Conservation (phyloP, 768 basidiomycete species). For the Mycena maculata region DNA sequence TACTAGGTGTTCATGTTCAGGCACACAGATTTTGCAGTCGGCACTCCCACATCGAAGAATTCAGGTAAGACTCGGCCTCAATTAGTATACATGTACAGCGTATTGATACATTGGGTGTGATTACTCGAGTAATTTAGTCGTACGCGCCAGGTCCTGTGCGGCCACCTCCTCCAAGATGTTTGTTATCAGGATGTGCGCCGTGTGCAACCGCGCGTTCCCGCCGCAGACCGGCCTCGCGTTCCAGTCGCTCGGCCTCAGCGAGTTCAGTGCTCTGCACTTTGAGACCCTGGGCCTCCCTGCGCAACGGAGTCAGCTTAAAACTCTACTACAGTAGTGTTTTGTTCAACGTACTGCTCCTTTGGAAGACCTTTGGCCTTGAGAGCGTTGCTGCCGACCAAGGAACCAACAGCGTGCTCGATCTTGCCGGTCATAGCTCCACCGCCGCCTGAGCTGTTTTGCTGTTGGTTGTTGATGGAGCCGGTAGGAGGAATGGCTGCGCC, state of each 20-base stretch:
- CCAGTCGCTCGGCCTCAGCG: constrained; percentile 25
- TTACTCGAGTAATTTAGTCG: not conserved
- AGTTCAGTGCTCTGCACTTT: constrained; percentile 24
- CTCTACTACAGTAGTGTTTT: no score
- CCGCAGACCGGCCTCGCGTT: constrained; percentile 5
- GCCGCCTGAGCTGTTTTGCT: not conserved
- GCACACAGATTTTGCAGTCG: no score
- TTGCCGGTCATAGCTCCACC: constrained; percentile 24
- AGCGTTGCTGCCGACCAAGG: constrained; percentile 19
- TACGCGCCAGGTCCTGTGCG: constrained; percentile 1
- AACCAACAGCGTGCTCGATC: constrained; percentile 26
- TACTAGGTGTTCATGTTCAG: no score
- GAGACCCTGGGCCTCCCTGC: constrained; percentile 20
- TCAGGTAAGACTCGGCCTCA: no score
- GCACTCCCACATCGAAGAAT: no score
- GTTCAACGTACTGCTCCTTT: constrained; percentile 33
- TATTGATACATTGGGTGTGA: not conserved
- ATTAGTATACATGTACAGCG: no score
- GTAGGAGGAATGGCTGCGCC: constrained; percentile 20
- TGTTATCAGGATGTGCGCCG: constrained; percentile 24
- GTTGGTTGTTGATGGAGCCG: not conserved
- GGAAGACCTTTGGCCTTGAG: constrained; percentile 27
- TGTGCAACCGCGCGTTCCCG: constrained; percentile 26
- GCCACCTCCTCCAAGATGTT: constrained; percentile 14
- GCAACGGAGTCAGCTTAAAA: not conserved